Base-by-base conservation (phyloP, 2,329 filamentous ascomycete genomes). In the Aureobasidium sp. region DNA sequence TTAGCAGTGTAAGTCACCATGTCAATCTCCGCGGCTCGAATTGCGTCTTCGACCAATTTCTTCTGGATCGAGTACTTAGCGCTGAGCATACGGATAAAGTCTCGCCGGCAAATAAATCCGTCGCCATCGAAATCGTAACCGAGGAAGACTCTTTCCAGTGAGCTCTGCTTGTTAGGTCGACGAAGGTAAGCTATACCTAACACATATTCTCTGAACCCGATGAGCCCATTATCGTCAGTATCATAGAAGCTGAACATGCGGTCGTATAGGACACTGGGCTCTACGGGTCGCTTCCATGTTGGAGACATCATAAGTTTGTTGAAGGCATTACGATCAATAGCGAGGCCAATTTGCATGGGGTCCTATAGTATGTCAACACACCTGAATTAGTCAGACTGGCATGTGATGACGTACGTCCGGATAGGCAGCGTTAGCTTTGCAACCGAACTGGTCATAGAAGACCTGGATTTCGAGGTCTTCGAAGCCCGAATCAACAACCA, bases 171-270 rank as follows among this genome's bases (percentile, higher is more conserved):
- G 61, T 77, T 77, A 61, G 82, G 81, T 29, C 81, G 79, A 63
- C 84, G 82, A 63, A 87, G 76, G 56, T 82, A 82, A 5, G 91
- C 87, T 52, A 97, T 79, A 0, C 91, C 94, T 63, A 88, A 85
- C 27, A 97, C 77, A 70, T 97, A 99, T 72, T 99, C 94, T 53
- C 90, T 83, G 68, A 99, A 97, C 8, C 90, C 89, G 69, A 99
- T 97, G 8, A 96, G 79, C 26, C 89, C 89, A 71, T 99, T 91
- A 46, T 85, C 83, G 72, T 97, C 93, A 36, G 87, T 89, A 74
- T 99, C 94, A 73, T 97, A 99, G 73, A 97, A 97, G 56, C 89
- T 85, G 75, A 97, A 99, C 84, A 97, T 94, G 67, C 94, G 88
- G 73, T 99, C 93, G 71, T 96, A 94, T 63, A 99, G 90, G 15